A percentile compares a stretch with the other conserved stretches of the same genome.
Conservation (phyloP, 2,329 filamentous ascomycete genomes). For the Neofusicoccum sp. region DNA sequence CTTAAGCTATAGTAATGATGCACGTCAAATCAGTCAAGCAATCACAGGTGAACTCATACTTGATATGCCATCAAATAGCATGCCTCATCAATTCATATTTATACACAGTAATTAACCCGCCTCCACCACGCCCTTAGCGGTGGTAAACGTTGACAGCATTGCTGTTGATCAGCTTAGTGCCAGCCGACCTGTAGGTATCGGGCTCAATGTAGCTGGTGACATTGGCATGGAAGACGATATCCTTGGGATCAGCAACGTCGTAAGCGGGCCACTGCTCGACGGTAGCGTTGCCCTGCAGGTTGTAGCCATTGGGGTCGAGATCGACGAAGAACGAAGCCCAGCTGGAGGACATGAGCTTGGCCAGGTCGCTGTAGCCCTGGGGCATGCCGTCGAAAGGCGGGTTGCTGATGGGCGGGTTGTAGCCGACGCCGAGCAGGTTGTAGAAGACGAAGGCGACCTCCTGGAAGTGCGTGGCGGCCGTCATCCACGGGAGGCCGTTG, state of each 20-base stretch:
- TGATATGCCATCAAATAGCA: too few relatives aligned
- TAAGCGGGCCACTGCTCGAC: conserved; percentile 44
- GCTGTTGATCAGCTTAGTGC: conserved; percentile 44
- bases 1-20: too few relatives aligned
- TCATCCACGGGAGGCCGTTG: conserved; percentile 42
- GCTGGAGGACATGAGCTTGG: conserved; percentile 43
- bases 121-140: not conserved
- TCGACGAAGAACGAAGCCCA: conserved; percentile 48
- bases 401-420: conserved; percentile 32
- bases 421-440: conserved; percentile 45
- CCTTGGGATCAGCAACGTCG: conserved; percentile 31
- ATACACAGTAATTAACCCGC: not conserved
- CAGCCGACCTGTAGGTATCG: conserved; percentile 45
- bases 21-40: too few relatives aligned
- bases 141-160: conserved; percentile 5
- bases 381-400: conserved; percentile 37
- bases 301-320: conserved; percentile 40
- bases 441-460: conserved; percentile 50
- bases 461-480: conserved; percentile 55
- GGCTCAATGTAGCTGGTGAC: conserved; percentile 40
- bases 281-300: conserved; percentile 21
- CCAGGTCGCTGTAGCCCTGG: conserved; percentile 38
- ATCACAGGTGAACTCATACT: too few relatives aligned
- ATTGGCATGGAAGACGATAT: conserved; percentile 50
- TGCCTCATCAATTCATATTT: not conserved